Base-by-base conservation (phyloP, 768 basidiomycete genomes). In the Psilocybe azurescens region DNA sequence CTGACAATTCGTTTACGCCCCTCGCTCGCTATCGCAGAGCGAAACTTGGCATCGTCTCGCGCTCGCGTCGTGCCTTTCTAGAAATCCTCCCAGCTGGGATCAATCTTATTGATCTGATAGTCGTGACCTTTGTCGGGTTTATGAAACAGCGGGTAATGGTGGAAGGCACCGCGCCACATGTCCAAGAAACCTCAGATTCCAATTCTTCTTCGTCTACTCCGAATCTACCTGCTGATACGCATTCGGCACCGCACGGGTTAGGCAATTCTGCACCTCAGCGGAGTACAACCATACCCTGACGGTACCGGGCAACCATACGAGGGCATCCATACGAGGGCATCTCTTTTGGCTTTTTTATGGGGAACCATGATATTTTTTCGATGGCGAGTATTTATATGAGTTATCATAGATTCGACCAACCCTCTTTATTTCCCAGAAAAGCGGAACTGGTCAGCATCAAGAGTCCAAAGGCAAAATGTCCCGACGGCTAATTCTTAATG, bases 41-140 rank as follows among this genome's bases (percentile, higher is more conserved):
- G 5, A 78, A 78, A 58, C 55, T 78, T 5, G 76, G 76, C 9
- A 78, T 78, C 29, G 69, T 77, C 28, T 77, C 75, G 20, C 74
- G 76, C 16, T 65, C 74, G 29, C 71, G 76, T 18, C 72, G 73
- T n/a, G 75, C 73, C 3, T 75, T 73, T 48, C 67, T 78, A 1
- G 76, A 76, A 53, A 74, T 78, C 41, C 63, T 77, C 5, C 77
- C 77, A 1, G 63, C 66, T n/a, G 76, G 75, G 5, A 63, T 74
- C 10, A 66, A 63, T 36, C 59, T 73, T 36, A 68, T 75, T 20
- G 76, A 77, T 59, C 64, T 74, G 60, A 70, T 76, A 18, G 72
- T 78, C 38, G 67, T 73, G 11, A 74, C 73, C 3, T 76, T 76
- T 32, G 74, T 74, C 39, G 70, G 64, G 3, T 75, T 72, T 51